These are phyloP conservation scores for Magnaporthiopsis incrustans DNA, from an alignment of 2,329 filamentous ascomycete species.

Conservation along the genomic window DNA sequence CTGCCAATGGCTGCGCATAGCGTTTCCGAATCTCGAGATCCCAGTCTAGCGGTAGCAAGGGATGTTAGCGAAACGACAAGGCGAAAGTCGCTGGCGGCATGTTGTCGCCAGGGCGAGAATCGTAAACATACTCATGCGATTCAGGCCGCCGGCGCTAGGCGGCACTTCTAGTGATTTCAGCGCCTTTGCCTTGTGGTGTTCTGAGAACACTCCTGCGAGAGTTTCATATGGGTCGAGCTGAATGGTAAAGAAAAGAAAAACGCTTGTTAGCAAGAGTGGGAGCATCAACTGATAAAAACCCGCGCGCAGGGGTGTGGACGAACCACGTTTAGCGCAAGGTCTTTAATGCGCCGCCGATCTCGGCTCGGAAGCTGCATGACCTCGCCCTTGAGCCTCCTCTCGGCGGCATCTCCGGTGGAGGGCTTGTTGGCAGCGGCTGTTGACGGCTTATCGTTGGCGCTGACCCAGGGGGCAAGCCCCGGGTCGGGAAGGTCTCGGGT, in stretches of 20 bases:
- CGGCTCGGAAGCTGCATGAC: slow-evolving; percentile 63
- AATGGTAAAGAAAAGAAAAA: neutral
- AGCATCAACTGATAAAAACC: neutral
- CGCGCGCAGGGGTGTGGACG: slow-evolving; percentile 3
- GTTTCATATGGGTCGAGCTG: slow-evolving; percentile 49
- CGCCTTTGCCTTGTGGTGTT: slow-evolving; percentile 38
- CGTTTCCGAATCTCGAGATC: slow-evolving; percentile 61
- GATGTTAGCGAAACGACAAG: slow-evolving; percentile 3
- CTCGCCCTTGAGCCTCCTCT: slow-evolving; percentile 58
- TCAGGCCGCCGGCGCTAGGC: slow-evolving; percentile 63
- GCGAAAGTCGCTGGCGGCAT: neutral
- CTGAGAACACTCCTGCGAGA: slow-evolving; percentile 43
- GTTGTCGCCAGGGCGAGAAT: neutral
- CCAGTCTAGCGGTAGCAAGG: slow-evolving; percentile 37
- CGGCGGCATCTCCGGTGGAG: slow-evolving; percentile 56
- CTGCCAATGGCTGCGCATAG: slow-evolving; percentile 54
- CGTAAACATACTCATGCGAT: slow-evolving; percentile 63
- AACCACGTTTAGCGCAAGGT: slow-evolving; percentile 54
- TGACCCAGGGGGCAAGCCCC: slow-evolving; percentile 63
- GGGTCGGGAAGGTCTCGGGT: slow-evolving; percentile 61
- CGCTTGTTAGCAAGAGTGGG: slow-evolving; percentile 16
- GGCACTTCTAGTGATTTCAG: slow-evolving; percentile 51
- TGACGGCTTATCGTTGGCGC: slow-evolving; percentile 60
- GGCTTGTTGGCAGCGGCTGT: slow-evolving; percentile 51
- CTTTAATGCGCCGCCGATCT: slow-evolving; percentile 59